Conservation (phyloP, 805 yeast species). For the Candida insectorum region DNA sequence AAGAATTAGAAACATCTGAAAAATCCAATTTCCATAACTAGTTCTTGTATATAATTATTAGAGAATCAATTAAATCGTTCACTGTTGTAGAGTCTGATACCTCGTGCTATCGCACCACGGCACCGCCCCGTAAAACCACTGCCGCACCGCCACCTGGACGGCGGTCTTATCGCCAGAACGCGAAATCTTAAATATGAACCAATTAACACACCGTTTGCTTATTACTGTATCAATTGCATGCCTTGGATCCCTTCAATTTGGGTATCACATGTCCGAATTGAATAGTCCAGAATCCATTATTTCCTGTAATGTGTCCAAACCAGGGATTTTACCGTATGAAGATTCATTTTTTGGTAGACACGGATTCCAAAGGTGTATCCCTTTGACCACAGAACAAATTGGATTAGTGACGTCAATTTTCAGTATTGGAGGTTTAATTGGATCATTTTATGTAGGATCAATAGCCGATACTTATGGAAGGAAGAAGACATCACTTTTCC, state of each 20-base stretch:
- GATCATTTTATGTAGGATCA: constrained; percentile 66
- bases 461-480: constrained; percentile 69
- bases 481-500: constrained; percentile 47
- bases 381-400: constrained; percentile 51
- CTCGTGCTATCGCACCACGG: too few relatives aligned
- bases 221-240: constrained; percentile 57
- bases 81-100: too few relatives aligned
- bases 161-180: too few relatives aligned
- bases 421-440: constrained; percentile 79
- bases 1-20: too few relatives aligned
- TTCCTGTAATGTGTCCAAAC: constrained; percentile 46
- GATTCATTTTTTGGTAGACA: constrained; percentile 40
- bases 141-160: too few relatives aligned
- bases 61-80: too few relatives aligned
- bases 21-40: too few relatives aligned
- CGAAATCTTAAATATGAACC: constrained; percentile 1
- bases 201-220: constrained; percentile 33
- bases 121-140: too few relatives aligned
- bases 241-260: constrained; percentile 82
- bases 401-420: constrained; percentile 78
- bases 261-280: constrained; percentile 91
- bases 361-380: constrained; percentile 50
- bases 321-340: constrained; percentile 28
- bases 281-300: constrained; percentile 81
- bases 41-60: too few relatives aligned